Conservation (phyloP, 1,284 basidiomycete genomes). For the Somion occarium region DNA sequence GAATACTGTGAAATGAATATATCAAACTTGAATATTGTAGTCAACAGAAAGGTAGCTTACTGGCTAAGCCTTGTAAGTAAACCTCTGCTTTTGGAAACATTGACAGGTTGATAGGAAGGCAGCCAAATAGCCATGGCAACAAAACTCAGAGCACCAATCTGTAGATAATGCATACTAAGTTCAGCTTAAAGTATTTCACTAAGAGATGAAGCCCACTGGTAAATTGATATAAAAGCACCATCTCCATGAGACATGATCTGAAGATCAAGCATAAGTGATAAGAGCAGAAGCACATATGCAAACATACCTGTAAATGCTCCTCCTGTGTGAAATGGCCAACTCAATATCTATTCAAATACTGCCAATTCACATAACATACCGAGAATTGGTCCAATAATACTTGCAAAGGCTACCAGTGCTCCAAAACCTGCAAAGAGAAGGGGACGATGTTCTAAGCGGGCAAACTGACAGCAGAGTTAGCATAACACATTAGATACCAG, state of each 20-base stretch:
- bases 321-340: constrained; percentile 3
- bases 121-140: constrained; percentile 35
- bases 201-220: constrained; percentile 12
- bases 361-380: constrained; percentile 15
- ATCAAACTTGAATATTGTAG: too few relatives aligned
- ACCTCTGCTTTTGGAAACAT: too few relatives aligned
- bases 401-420: constrained; percentile 20
- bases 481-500: background rate
- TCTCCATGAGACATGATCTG: constrained; percentile 27
- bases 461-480: constrained; percentile 33
- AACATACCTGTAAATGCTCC: constrained; percentile 14
- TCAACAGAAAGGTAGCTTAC: too few relatives aligned
- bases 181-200: background rate
- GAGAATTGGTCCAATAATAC: constrained; percentile 25
- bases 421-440: constrained; percentile 25
- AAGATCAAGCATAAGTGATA: background rate
- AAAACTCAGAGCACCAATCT: constrained; percentile 28
- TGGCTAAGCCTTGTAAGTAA: too few relatives aligned
- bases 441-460: constrained; percentile 32
- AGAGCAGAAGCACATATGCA: too few relatives aligned
- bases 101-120: constrained; percentile 7
- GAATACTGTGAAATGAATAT: background rate
- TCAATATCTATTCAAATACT: background rate
- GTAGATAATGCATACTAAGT: background rate
- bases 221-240: constrained; percentile 41